These are phyloP conservation scores for Cyberlindnera veronae DNA, from an alignment of 805 yeast genomes.

Conservation along the genomic window DNA sequence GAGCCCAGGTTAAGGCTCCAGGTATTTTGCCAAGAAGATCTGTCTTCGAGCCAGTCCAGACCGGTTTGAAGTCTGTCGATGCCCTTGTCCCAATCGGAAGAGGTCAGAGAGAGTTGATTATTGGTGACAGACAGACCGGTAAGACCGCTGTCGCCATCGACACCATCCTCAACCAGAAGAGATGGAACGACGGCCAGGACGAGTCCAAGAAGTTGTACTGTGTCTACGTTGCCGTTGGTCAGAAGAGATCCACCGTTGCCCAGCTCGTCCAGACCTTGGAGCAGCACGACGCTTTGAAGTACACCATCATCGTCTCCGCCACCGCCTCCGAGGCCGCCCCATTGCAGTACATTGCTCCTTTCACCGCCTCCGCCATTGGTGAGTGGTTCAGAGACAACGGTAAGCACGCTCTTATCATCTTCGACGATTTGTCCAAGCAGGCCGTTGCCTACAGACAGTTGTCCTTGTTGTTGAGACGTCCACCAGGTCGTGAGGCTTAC, in stretches of 20 bases:
- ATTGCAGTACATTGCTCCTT: constrained; percentile 99
- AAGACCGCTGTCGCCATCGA: constrained; percentile 99
- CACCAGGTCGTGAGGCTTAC: constrained; percentile 28
- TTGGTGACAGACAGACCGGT: constrained; percentile 99
- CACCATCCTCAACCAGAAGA: constrained; percentile 98
- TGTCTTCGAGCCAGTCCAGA: constrained; percentile 99
- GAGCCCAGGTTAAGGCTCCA: constrained; percentile 99
- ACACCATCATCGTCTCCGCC: constrained; percentile 97
- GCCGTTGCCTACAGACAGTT: constrained; percentile 99
- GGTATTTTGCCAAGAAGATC: constrained; percentile 99
- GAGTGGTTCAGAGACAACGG: constrained; percentile 99
- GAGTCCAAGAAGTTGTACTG: constrained; percentile 98
- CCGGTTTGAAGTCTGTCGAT: constrained; percentile 98
- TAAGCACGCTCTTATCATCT: constrained; percentile 93
- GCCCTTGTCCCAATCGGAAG: constrained; percentile 99
- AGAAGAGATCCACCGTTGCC: constrained; percentile 99
- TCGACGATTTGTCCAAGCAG: constrained; percentile 98
- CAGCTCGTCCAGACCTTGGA: constrained; percentile 99
- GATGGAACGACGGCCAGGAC: constrained; percentile 94
- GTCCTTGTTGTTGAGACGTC: constrained; percentile 80
- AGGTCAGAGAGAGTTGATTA: constrained; percentile 99
- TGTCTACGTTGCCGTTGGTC: constrained; percentile 99
- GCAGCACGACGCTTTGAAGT: constrained; percentile 96
- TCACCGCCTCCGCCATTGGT: constrained; percentile 99
- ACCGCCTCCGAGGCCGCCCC: constrained; percentile 99